Base-by-base conservation (phyloP, 805 yeast genomes). In the Candida pseudofarinosa region DNA sequence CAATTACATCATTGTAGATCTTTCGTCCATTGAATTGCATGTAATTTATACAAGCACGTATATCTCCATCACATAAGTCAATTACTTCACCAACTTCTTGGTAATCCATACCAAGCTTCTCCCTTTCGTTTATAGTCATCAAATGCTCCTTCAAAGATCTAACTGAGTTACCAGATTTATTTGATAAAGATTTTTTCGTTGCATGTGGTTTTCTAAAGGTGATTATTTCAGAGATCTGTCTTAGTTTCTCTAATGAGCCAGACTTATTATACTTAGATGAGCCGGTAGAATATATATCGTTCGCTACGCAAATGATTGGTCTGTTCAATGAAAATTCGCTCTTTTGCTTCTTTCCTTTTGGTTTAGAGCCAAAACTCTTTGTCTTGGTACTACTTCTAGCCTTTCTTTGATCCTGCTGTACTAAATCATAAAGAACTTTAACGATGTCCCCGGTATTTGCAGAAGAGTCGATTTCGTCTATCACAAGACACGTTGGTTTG, bases 231-330 rank as follows among this genome's bases (percentile, higher is more conserved):
- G 91, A 80, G 45, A 74, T 65, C 0, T 84, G 83, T 47, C 91
- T 78, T 46, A 91, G 67, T 43, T 79, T 80, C 40, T 88, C 95
- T 62, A 91, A 68, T 1, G 86, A 79, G 2, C 81, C 77, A 6
- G 55, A 51, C 3, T 63, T 63, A 30, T 49, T 50, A n/a, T 45
- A 46, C 3, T 65, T 52, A 1, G 63, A 41, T 2, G 50, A 48
- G 20, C 14, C 26, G 13, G 59, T 50, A 14, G 87, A 77, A 59
- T 86, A 89, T 1, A 86, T 73, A 55, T 93, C 96, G 56, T 91
- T 93, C 59, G 97, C 95, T 43, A 93, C 79, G 34, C 96, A 90
- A 41, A 91, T 87, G 15, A 93, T 88, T 1, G 98, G 98, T 50
- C 98, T 73, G 52, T 74, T 69, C 35, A 93, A 60, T 4, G 50